These are phyloP conservation scores for Hymenoscyphus fraxineus DNA, from an alignment of 2,329 filamentous ascomycete species.

Conservation along the genomic window DNA sequence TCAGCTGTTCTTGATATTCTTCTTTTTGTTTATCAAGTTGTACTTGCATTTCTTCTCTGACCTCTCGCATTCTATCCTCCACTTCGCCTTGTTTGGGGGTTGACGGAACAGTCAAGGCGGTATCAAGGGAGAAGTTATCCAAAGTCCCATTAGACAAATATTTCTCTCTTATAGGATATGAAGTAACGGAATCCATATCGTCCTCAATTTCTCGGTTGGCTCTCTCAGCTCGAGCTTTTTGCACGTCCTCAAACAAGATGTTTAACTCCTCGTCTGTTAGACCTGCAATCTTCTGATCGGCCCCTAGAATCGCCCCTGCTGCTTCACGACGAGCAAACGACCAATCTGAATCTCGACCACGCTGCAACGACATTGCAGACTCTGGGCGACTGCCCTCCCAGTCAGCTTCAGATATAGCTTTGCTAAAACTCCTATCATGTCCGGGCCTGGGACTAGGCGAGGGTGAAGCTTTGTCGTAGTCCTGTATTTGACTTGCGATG, in stretches of 20 bases:
- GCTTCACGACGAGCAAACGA: slow-evolving; percentile 89
- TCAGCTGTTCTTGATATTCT: slow-evolving; percentile 74
- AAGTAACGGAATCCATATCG: slow-evolving; percentile 83
- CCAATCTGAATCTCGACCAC: slow-evolving; percentile 85
- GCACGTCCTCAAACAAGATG: slow-evolving; percentile 88
- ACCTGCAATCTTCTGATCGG: slow-evolving; percentile 85
- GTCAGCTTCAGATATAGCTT: slow-evolving; percentile 72
- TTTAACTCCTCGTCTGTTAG: slow-evolving; percentile 94
- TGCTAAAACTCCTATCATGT: slow-evolving; percentile 79
- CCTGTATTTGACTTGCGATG: slow-evolving; percentile 57
- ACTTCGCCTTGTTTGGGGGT: slow-evolving; percentile 77
- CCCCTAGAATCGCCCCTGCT: slow-evolving; percentile 82
- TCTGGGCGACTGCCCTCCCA: slow-evolving; percentile 68
- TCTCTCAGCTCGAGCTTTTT: slow-evolving; percentile 74
- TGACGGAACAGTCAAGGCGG: slow-evolving; percentile 87
- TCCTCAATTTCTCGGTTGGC: slow-evolving; percentile 79
- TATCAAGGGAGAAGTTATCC: slow-evolving; percentile 95
- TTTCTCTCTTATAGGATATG: slow-evolving; percentile 86
- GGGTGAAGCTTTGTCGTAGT: slow-evolving; percentile 54
- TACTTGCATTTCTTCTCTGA: slow-evolving; percentile 77
- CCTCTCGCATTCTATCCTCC: slow-evolving; percentile 69
- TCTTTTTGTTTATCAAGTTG: slow-evolving; percentile 82
- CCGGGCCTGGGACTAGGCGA: slow-evolving; percentile 57
- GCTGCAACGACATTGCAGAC: slow-evolving; percentile 69
- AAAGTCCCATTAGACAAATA: slow-evolving; percentile 93